Percentiles rank a stretch among this genome's conserved stretches.
phyloP scores from a whole-genome alignment of 352 stramenopile species.

The Pseudoperonospora humuli region DNA sequence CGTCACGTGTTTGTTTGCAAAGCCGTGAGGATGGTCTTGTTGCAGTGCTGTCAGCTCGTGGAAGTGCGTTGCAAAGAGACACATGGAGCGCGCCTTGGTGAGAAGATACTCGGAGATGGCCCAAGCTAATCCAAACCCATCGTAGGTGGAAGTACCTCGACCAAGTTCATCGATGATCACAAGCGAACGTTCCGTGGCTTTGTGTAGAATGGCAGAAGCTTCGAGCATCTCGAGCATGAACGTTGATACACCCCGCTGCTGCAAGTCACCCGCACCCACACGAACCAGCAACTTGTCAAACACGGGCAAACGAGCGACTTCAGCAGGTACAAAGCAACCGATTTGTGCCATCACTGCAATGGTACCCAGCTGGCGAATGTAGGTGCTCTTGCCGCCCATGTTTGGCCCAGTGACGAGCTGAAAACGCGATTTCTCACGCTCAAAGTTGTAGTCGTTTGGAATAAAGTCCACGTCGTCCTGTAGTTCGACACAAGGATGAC shows the following conservation, averaged over 20 bases:
- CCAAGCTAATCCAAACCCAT: slow-evolving; percentile 95
- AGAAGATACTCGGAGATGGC: slow-evolving; percentile 97
- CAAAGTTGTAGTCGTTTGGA: slow-evolving; percentile 94
- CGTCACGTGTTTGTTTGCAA: slow-evolving; percentile 96
- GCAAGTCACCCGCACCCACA: slow-evolving; percentile 94
- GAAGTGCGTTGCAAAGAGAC: slow-evolving; percentile 98
- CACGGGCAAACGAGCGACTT: slow-evolving; percentile 87
- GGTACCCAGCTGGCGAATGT: slow-evolving; percentile 95
- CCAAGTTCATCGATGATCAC: slow-evolving; percentile 99
- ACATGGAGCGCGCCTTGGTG: slow-evolving; percentile 81
- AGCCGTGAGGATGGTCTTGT: slow-evolving; percentile 48
- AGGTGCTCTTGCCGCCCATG: slow-evolving; percentile 98
- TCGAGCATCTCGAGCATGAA: slow-evolving; percentile 99
- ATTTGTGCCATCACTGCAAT: slow-evolving; percentile 96
- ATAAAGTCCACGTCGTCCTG: slow-evolving; percentile 96
- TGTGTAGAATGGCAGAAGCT: slow-evolving; percentile 92
- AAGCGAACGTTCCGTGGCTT: slow-evolving; percentile 89
- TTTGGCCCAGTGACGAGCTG: slow-evolving; percentile 98
- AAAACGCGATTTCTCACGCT: slow-evolving; percentile 80
- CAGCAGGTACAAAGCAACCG: slow-evolving; percentile 94
- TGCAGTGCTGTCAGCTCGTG: slow-evolving; percentile 97
- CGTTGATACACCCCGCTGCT: slow-evolving; percentile 96
- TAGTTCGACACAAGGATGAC: slow-evolving; percentile 98
- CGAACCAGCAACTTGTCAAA: slow-evolving; percentile 95
- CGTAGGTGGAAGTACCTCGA: slow-evolving; percentile 96